Conservation (phyloP, 1,284 basidiomycete genomes). For the Porodaedalea pini region DNA sequence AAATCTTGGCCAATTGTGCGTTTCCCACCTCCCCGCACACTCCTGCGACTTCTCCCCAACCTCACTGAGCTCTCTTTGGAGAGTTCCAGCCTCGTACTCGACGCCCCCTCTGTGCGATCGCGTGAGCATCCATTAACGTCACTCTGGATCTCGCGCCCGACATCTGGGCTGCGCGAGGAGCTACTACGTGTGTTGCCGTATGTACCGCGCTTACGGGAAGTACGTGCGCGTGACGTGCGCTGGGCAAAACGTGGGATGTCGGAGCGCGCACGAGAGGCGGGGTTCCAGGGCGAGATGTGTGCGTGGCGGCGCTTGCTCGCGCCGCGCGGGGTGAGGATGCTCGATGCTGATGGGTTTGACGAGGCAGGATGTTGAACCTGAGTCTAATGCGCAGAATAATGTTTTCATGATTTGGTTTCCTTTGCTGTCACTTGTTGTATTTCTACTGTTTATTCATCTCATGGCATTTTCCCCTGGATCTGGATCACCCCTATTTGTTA, state of each 20-base stretch:
- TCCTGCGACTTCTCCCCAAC: slow-evolving; percentile 54
- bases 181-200: slow-evolving; percentile 54
- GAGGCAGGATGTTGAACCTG: neutral
- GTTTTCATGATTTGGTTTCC: neutral
- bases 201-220: slow-evolving; percentile 50
- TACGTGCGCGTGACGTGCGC: slow-evolving; percentile 63
- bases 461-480: neutral
- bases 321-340: slow-evolving; percentile 51
- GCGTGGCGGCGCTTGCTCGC: slow-evolving; percentile 62
- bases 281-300: slow-evolving; percentile 73
- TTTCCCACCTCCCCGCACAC: slow-evolving; percentile 51
- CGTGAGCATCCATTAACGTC: slow-evolving; percentile 50
- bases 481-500: neutral
- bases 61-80: slow-evolving; percentile 67
- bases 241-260: slow-evolving; percentile 69
- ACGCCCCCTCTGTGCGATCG: slow-evolving; percentile 28
- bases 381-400: too few species aligned
- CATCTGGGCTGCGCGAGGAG: slow-evolving; percentile 48
- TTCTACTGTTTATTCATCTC: too few species aligned
- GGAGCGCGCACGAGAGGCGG: slow-evolving; percentile 58
- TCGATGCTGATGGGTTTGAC: slow-evolving; percentile 51
- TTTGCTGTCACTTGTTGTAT: neutral
- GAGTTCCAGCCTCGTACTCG: slow-evolving; percentile 22
- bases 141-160: slow-evolving; percentile 70
- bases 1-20: slow-evolving; percentile 64